Evolutionary conservation across 352 stramenopile species (phyloP).

Genomic region (Globisporangium sylvaticum): DNA sequence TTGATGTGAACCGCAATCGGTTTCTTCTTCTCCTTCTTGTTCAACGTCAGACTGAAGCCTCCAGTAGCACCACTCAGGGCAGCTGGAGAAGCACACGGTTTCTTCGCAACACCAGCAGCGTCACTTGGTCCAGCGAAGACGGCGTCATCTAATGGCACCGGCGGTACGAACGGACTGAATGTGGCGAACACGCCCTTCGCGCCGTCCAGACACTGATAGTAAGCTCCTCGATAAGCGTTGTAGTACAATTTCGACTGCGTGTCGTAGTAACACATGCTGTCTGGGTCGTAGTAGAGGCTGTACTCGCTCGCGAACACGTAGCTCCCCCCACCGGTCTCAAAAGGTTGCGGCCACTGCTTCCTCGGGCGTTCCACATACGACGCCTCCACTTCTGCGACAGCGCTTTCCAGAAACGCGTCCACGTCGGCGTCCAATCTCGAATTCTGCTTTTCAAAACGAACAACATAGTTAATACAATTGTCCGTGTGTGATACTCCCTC

Average conservation of each 20-base stretch:
- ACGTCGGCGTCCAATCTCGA: conserved; percentile 43
- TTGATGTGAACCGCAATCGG: conserved; percentile 65
- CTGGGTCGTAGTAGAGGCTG: conserved; percentile 73
- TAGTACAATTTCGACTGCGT: conserved; percentile 70
- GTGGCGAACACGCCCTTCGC: conserved; percentile 18
- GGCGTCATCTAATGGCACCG: conserved; percentile 43
- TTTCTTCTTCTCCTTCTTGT: conserved; percentile 72
- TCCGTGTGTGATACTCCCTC: not conserved
- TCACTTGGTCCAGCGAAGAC: conserved; percentile 17
- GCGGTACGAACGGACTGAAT: conserved; percentile 50
- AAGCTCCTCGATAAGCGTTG: conserved; percentile 61
- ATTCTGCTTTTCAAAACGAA: conserved; percentile 13
- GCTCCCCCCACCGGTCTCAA: conserved; percentile 73
- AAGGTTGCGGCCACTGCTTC: conserved; percentile 74
- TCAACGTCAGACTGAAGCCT: conserved; percentile 24
- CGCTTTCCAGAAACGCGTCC: conserved; percentile 49
- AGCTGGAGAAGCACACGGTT: not conserved
- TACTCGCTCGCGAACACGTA: conserved; percentile 66
- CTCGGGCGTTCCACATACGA: conserved; percentile 57
- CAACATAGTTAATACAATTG: not conserved
- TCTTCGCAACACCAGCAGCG: not conserved
- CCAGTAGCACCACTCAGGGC: conserved; percentile 9
- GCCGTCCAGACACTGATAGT: conserved; percentile 45
- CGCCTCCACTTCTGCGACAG: conserved; percentile 43
- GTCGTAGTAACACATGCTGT: conserved; percentile 87